These are phyloP conservation scores for Holtermanniella nyarrowii DNA, from an alignment of 768 basidiomycete genomes.

Conservation along the genomic window DNA sequence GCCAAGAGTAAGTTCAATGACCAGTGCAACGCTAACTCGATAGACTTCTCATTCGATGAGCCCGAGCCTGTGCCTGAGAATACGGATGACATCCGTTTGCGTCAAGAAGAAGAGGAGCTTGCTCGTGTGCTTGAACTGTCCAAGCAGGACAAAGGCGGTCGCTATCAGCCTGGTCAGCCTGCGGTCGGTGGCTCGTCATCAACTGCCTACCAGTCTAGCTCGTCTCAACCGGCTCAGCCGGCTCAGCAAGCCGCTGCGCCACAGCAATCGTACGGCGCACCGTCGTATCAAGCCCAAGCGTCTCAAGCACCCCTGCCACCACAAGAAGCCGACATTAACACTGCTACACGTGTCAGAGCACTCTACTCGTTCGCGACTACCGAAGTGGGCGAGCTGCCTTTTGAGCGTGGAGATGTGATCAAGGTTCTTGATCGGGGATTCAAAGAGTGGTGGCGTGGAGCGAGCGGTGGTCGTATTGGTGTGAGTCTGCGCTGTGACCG, in stretches of 20 bases:
- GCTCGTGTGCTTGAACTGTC: conserved; percentile 85
- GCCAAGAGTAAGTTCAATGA: conserved; percentile 56
- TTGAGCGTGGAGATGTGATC: conserved; percentile 85
- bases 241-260: conserved; percentile 30
- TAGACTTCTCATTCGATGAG: conserved; percentile 23
- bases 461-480: conserved; percentile 66
- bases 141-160: conserved; percentile 82
- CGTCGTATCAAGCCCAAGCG: conserved; percentile 4
- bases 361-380: conserved; percentile 79
- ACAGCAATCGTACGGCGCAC: conserved; percentile 7
- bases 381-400: conserved; percentile 79
- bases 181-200: conserved; percentile 14
- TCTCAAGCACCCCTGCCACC: conserved; percentile 30
- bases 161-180: conserved; percentile 33
- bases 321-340: conserved; percentile 35
- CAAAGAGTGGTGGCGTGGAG: conserved; percentile 95
- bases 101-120: conserved; percentile 87
- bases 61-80: conserved; percentile 24
- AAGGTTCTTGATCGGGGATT: conserved; percentile 89
- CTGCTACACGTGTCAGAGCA: conserved; percentile 76
- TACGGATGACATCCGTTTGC: conserved; percentile 62
- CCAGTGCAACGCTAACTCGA: not conserved
- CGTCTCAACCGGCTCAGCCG: conserved; percentile 22
- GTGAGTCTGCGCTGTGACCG: conserved; percentile 12
- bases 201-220: conserved; percentile 1